phyloP scores from a whole-genome alignment of 768 basidiomycete genomes.

The Mrakia hoshinonis region DNA sequence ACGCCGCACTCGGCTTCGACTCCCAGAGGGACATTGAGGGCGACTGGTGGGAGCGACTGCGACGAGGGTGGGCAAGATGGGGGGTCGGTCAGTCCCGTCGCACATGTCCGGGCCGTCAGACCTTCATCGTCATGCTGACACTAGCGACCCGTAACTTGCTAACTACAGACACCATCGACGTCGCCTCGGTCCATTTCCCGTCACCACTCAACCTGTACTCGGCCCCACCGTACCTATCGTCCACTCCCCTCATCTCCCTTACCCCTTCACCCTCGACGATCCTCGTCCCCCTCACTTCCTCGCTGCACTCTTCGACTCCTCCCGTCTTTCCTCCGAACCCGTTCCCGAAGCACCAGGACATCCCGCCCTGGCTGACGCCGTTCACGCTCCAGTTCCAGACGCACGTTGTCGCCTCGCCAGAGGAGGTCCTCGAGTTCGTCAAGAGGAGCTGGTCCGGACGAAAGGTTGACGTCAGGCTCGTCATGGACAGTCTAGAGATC shows the following conservation, averaged over 20 bases:
- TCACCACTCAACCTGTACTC: not conserved
- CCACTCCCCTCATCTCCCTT: conserved; percentile 1
- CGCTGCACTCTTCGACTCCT: conserved; percentile 8
- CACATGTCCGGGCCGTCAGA: no score
- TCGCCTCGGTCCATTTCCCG: not conserved
- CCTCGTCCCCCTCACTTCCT: conserved; percentile 25
- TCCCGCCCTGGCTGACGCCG: conserved; percentile 33
- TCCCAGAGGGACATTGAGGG: conserved; percentile 19
- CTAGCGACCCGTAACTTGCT: no score
- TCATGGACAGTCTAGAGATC: conserved; percentile 31
- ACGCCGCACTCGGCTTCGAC: conserved; percentile 35
- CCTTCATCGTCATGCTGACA: not conserved
- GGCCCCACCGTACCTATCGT: not conserved
- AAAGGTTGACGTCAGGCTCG: conserved; percentile 30
- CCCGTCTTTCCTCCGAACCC: conserved; percentile 25
- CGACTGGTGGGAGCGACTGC: conserved; percentile 31
- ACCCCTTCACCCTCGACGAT: not conserved
- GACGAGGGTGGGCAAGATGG: conserved; percentile 37
- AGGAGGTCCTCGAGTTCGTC: conserved; percentile 34
- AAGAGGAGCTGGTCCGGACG: conserved; percentile 35
- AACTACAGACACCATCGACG: not conserved
- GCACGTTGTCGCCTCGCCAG: conserved; percentile 33
- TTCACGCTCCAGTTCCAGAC: conserved; percentile 32
- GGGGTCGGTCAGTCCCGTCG: not conserved
- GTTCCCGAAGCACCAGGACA: not conserved